These are phyloP conservation scores for Phytophthora colocasiae DNA, from an alignment of 352 stramenopile genomes.

Conservation along the genomic window DNA sequence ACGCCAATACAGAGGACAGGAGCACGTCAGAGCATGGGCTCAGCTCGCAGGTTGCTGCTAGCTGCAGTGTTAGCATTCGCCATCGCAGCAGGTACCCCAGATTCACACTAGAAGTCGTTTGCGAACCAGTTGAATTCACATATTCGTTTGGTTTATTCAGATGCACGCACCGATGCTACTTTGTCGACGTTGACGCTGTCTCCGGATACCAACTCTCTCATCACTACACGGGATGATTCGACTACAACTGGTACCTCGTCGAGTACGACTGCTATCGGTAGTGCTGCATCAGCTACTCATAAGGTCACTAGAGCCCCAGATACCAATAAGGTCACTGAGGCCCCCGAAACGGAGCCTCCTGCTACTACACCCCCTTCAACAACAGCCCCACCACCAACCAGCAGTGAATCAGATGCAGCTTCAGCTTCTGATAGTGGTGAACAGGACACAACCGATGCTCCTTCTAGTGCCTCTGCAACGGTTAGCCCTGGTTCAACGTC, in stretches of 20 bases:
- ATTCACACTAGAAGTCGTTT: neutral
- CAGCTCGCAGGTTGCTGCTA: slow-evolving; percentile 30
- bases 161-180: slow-evolving; percentile 12
- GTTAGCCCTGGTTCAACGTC: slow-evolving; percentile 12
- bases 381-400: slow-evolving; percentile 9
- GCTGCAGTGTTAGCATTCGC: slow-evolving; percentile 21
- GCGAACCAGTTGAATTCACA: neutral
- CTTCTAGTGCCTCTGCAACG: slow-evolving; percentile 18
- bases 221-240: slow-evolving; percentile 13
- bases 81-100: slow-evolving; percentile 22
- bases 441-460: slow-evolving; percentile 12
- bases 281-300: slow-evolving; percentile 11
- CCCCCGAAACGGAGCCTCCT: slow-evolving; percentile 3
- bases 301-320: slow-evolving; percentile 10
- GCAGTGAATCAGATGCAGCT: slow-evolving; percentile 2
- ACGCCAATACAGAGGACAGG: slow-evolving; percentile 6
- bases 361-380: neutral
- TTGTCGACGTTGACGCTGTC: slow-evolving; percentile 30
- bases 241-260: neutral
- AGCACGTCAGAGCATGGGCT: slow-evolving; percentile 26
- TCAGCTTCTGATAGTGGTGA: slow-evolving; percentile 11
- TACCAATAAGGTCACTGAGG: neutral
- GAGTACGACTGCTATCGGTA: slow-evolving; percentile 13
- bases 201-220: slow-evolving; percentile 22
- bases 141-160: slow-evolving; percentile 9